Base-by-base conservation (phyloP, 225 moss, liverwort and hornwort genomes). In the Pseudoscleropodium purum region DNA sequence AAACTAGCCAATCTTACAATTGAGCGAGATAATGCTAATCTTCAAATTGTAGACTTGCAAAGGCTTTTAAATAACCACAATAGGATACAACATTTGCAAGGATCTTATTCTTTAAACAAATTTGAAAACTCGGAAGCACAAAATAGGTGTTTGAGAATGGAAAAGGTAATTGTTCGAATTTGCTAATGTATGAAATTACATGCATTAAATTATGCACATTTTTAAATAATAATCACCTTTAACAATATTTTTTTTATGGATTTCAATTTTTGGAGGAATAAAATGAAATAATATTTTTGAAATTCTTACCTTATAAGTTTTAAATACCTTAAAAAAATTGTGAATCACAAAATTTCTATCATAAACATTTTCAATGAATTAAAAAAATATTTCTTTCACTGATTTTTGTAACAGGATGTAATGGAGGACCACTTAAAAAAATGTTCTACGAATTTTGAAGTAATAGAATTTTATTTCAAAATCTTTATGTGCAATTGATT, bases 1-100 rank as follows among this genome's bases (percentile, higher is more conserved):
- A 91, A 87, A 45, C 31, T 91, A 73, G 8, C 12, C 0, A 43
- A 47, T 9, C 47, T 80, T 39, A 81, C 10, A 75, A 41, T 19
- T 79, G 92, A 92, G 2, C 74, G 63, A 36, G 84, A 92, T 39
- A 91, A 89, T 68, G 87, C 89, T 23, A 87, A 81, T 17, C 45
- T 84, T 81, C 90, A 87, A 76, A 91, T 89, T 81, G 62, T 2
- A 63, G 15, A 91, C 5, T 45, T 89, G 43, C 80, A 87, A 89
- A 87, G 67, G 23, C n/a, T 75, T 6, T 62, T 91, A 34, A 84
- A 45, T 24, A 89, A 89, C 11, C 81, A 91, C 29, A 84, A 62
- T 47, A 84, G 39, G 54, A 33, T 89, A 31, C 84, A 92, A 75
- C 84, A 91, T 3, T 80, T 87, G 11, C 87, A 90, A 75, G 34